Percentiles rank a stretch among this genome's conserved stretches.
Evolutionary conservation across 805 yeast genomes (phyloP).

Genomic region (Candida tallmaniae): DNA sequence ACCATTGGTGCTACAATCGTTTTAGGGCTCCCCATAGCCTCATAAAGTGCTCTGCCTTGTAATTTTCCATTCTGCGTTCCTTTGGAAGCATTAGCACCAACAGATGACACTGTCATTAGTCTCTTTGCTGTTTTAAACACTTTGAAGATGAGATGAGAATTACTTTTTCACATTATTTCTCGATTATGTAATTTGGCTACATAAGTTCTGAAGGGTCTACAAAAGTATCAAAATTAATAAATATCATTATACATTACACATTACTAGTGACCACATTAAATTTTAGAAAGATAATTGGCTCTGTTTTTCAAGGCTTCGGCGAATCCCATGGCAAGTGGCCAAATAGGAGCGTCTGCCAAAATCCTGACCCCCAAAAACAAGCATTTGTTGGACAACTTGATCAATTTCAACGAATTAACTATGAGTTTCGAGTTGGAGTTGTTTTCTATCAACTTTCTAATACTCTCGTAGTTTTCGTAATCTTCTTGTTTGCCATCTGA

Average conservation of each 20-base stretch:
- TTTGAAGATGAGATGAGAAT: too few relatives aligned
- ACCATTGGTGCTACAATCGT: constrained; percentile 98
- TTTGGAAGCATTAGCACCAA: too few relatives aligned
- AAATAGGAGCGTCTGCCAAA: constrained; percentile 79
- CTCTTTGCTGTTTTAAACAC: too few relatives aligned
- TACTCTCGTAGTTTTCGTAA: constrained; percentile 27
- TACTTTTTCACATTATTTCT: too few relatives aligned
- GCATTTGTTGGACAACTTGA: constrained; percentile 50
- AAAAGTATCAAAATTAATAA: too few relatives aligned
- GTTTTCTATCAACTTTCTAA: constrained; percentile 47
- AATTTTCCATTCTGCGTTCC: too few relatives aligned
- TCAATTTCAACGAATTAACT: constrained; percentile 17
- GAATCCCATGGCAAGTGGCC: constrained; percentile 78
- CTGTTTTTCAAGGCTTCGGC: constrained; percentile 75
- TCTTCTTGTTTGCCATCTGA: too few relatives aligned
- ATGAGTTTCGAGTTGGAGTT: constrained; percentile 16
- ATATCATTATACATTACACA: too few relatives aligned
- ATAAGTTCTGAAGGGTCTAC: too few relatives aligned
- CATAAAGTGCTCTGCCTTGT: constrained; percentile 69
- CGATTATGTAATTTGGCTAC: too few relatives aligned
- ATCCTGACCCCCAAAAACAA: constrained; percentile 70
- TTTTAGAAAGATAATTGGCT: constrained; percentile 18
- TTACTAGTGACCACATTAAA: constrained; percentile 1
- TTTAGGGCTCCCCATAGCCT: constrained; percentile 67
- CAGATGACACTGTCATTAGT: too few relatives aligned